Evolutionary conservation across 305 asterid genomes (phyloP).

Genomic region (Stenogyne calaminthoides): DNA sequence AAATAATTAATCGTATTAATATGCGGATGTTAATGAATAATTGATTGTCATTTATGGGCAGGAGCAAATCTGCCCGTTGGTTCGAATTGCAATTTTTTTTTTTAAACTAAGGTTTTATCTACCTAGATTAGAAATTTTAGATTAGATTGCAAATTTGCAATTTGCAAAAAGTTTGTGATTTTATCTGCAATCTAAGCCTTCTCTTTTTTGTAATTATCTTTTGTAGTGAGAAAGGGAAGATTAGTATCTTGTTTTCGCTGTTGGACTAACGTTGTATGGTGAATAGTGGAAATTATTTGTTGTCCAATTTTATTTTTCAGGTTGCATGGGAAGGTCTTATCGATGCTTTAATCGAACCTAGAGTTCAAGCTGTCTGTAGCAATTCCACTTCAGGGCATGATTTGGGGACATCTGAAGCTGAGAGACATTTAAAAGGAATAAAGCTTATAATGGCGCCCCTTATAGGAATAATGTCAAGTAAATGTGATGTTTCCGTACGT

Average conservation of each 20-base stretch:
- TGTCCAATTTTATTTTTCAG: constrained; percentile 42
- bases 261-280: not conserved
- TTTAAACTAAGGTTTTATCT: too few species aligned
- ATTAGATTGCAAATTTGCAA: too few species aligned
- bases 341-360: constrained; percentile 60
- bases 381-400: constrained; percentile 27
- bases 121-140: too few species aligned
- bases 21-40: too few species aligned
- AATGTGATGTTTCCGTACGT: constrained; percentile 68
- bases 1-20: too few species aligned
- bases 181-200: not conserved
- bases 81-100: too few species aligned
- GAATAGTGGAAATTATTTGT: constrained; percentile 17
- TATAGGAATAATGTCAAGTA: constrained; percentile 63
- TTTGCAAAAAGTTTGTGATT: too few species aligned
- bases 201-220: not conserved
- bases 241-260: not conserved
- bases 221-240: constrained; percentile 9
- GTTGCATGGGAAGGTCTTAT: constrained; percentile 82
- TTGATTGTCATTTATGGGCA: too few species aligned
- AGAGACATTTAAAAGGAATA: constrained; percentile 45
- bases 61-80: too few species aligned
- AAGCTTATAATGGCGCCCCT: constrained; percentile 80
- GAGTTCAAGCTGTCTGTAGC: constrained; percentile 37
- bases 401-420: constrained; percentile 39